Percentiles rank a stretch among this genome's conserved stretches.
Evolutionary conservation across 805 yeast species (phyloP).

Genomic region (Yarrowia sp.): DNA sequence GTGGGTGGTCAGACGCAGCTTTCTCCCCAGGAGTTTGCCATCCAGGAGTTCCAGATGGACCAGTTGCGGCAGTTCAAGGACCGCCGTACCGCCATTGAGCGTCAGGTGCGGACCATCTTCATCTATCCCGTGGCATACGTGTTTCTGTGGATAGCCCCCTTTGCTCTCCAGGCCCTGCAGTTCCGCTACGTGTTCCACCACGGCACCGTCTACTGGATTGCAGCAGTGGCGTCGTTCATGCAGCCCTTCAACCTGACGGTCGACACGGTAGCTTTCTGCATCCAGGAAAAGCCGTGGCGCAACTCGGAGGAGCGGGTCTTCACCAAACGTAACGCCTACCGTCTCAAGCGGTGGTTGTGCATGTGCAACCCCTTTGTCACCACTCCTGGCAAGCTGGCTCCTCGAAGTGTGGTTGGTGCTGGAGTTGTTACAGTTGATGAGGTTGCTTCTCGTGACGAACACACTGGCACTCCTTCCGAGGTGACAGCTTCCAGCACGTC

Average conservation of each 20-base stretch:
- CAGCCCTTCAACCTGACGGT: conserved; percentile 77
- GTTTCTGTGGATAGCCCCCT: conserved; percentile 77
- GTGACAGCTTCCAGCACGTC: not conserved
- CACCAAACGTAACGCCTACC: conserved; percentile 22
- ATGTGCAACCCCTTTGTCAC: not conserved
- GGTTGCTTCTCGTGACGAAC: not conserved
- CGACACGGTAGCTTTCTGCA: conserved; percentile 68
- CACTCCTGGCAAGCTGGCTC: conserved; percentile 15
- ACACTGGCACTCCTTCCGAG: not conserved
- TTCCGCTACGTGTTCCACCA: conserved; percentile 42
- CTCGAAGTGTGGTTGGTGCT: not conserved
- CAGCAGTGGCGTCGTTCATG: conserved; percentile 61
- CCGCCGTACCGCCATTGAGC: conserved; percentile 62
- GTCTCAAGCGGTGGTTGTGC: conserved; percentile 21
- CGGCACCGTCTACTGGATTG: conserved; percentile 55
- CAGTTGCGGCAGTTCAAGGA: conserved; percentile 57
- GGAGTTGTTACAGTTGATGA: not conserved
- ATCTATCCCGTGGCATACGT: conserved; percentile 80
- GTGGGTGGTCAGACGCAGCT: not conserved
- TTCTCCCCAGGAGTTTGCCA: conserved; percentile 16
- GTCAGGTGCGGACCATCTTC: conserved; percentile 73
- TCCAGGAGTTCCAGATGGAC: conserved; percentile 37
- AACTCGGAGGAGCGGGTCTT: conserved; percentile 25
- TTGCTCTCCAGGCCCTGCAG: conserved; percentile 59
- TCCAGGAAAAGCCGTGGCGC: conserved; percentile 48